Base-by-base conservation (phyloP, 106 monocot genomes). In the Chionographis japonica region DNA sequence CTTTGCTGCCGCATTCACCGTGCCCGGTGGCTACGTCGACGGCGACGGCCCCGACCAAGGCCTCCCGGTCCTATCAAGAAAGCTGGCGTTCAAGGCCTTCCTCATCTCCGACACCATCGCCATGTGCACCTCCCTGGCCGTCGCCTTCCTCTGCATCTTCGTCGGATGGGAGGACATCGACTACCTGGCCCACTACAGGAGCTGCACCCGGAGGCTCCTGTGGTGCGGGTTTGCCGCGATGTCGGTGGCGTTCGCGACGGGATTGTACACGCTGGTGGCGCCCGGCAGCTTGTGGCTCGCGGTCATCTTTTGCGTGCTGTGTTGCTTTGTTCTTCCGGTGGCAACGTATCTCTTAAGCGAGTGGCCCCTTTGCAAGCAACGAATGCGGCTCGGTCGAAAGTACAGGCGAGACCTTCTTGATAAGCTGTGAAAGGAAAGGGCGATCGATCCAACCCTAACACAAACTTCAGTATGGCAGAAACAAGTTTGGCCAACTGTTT, bases 1-100 rank as follows among this genome's bases (percentile, higher is more conserved):
- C n/a, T 76, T 76, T 40, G 75, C 68, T 40, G 75, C 75, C 4
- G 75, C 75, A 37, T 76, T 76, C 61, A 62, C 75, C 11, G 20
- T 68, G 35, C 68, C 75, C 0, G 68, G 75, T 11, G 75, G 75
- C 51, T 69, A 12, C 16, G 14, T 16, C 39, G 42, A 52, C 17
- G 39, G 3, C 2, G 52, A 68, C 15, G 39, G 58, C 6, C 7
- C 20, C 3, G 3, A 61, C 12, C n/a, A 35, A 0, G 75, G 75
- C 2, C 68, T 12, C 3, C 68, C 68, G 8, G 42, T 76, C 19
- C 42, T 69, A 53, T 20, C 42, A 46, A 62, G 16, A 20, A 77
- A 70, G 8, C 0, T 15, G 3, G 54, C 70, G 0, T 70, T 69
- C 14, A 61, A 70, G 42, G 62, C 56, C 13, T 77, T 77, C 62